Evolutionary conservation across 2,329 filamentous ascomycete species (phyloP), one percentile per base, ranked within the genome.

Genomic region (Neurospora crassa): DNA sequence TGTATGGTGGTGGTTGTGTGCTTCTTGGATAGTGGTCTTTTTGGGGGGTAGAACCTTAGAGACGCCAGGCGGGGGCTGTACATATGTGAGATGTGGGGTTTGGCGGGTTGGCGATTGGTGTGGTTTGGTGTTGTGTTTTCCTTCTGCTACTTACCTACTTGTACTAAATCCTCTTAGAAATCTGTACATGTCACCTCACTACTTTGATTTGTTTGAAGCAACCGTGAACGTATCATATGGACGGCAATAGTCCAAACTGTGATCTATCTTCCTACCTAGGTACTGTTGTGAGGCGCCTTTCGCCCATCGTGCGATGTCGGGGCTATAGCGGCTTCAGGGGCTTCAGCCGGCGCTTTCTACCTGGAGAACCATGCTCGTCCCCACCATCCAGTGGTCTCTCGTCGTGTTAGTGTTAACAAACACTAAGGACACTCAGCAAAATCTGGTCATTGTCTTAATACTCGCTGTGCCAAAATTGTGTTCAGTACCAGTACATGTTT

Each of bases 401-500:
- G 1, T 14, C 12, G 12, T 59, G 14, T 59, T 34, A 59, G 47
- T 59, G 47, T 5, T 59, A 59, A 59, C 24, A 5, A 2, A 34
- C 14, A 7, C 18, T 3, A 7, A 18, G 6, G 24, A 34, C 47
- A 59, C 47, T 59, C 47, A 4, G 4, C 7, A 24, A 59, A 59
- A 59, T 34, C 6, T 59, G 3, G 47, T 3, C 4, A 12, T 59
- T 59, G 3, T 1, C 14, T 1, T 1, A 0, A 1, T 5, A 18
- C 1, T 34, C 0, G 2, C 6, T 14, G 6, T 29, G 3, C 2
- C 7, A 7, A 18, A 10, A 18, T 0, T 34, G 2, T 10, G 24
- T 34, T 34, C 24, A 59, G 20, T 34, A 4, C 14, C 7, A 37
- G 29, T 59, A 0, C 24, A 59, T 1, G 2, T 16, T 5, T 53